Base-by-base conservation (phyloP, 352 stramenopile species). In the Phytopythium sindhum region DNA sequence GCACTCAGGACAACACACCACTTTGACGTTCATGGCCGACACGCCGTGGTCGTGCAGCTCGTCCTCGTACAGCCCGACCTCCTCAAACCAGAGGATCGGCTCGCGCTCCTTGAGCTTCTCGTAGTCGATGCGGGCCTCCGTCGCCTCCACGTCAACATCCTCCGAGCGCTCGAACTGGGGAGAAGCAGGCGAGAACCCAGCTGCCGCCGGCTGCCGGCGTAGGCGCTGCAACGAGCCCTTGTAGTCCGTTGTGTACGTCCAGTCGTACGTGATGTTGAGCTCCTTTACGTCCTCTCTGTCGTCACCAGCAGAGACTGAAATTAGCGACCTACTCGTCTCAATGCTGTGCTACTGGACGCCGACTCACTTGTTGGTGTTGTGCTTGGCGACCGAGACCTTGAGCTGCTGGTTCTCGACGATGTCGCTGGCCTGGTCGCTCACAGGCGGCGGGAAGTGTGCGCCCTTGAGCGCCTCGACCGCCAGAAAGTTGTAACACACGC, bases 181-280 rank as follows among this genome's bases (percentile, higher is more conserved):
- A 1, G 47, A 33, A 21, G 2, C 66, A 1, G 28, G 48, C 3
- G 61, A n/a, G n/a, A n/a, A n/a, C n/a, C n/a, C 37, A 21, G 77
- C 65, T 2, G 28, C 52, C 3, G 61, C 31, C n/a, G 77, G 64
- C 2, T 37, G 39, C 28, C 75, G 71, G 7, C 48, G 64, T 12
- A 89, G 42, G 19, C 75, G 81, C 63, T 88, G 81, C 33, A 91
- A 55, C 44, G 78, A 91, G 41, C 85, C 85, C 70, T 91, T 89
- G 69, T 94, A 94, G 69, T 92, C 77, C 9, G 81, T 94, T 58
- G 86, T 81, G 73, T 84, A 94, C 37, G 86, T 94, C 86, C 86
- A 94, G 62, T 94, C 86, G 64, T 92, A 94, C 57, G 81, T 75
- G 50, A 94, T 92, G 57, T 91, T 72, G 31, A 94, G 68, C 64